Base-by-base conservation (phyloP, 495 filamentous ascomycete species). In the Paragyromitra xinjiangensis region DNA sequence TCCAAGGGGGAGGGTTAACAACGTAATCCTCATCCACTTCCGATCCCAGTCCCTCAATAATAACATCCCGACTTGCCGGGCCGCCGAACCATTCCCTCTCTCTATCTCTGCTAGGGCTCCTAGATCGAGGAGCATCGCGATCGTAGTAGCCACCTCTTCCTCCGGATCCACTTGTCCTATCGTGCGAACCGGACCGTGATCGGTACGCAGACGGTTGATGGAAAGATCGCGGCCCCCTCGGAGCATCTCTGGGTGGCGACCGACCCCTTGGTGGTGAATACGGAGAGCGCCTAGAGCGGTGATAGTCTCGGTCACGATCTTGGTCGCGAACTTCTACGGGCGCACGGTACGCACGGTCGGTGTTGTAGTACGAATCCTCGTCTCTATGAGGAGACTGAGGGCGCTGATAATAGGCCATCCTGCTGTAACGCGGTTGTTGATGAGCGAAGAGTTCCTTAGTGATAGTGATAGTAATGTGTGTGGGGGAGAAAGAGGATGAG, bases 1-100 rank as follows among this genome's bases (percentile, higher is more conserved):
- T 80, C 71, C 78, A 80, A 80, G 72, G 77, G 81, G 80, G 75
- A 75, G 81, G 81, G 80, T 77, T 82, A 81, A 81, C 80, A 82
- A 82, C 81, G 80, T 82, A 82, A 80, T 82, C 81, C 73, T 82
- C 81, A 83, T 77, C 71, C 59, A 80, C 64, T 48, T 82, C 81
- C 66, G 64, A 71, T 65, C 81, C 81, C 77, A 82, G 50, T 70
- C 81, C 81, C 44, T 82, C 81, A 71, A 82, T 75, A 62, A 82
- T 82, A 55, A 82, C 81, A 78, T 82, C 81, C 64, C 81, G 75
- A 14, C 78, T 81, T 16, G 73, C 77, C 34, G 80, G 73, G 19
- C 80, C 73, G 4, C 80, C 81, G 16, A 67, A 59, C 77, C 80
- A 75, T 39, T 81, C 80, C 65, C 77, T 80, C 51, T 79, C 76